These are phyloP conservation scores for Globisporangium parvum DNA, from an alignment of 352 stramenopile species.

Conservation along the genomic window DNA sequence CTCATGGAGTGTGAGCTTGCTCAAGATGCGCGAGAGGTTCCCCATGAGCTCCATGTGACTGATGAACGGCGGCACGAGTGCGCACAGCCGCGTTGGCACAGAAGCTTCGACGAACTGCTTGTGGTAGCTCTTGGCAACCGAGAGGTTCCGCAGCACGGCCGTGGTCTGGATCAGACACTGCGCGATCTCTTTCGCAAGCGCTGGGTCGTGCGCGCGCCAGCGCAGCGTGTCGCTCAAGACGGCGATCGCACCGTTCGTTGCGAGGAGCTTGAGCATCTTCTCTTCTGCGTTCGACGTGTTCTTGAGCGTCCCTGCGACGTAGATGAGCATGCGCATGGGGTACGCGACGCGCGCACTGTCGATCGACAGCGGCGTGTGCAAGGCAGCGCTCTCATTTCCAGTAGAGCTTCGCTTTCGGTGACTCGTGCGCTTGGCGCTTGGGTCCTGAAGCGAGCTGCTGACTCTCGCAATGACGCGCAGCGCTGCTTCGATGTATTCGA, in stretches of 20 bases:
- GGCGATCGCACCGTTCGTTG: slow-evolving; percentile 52
- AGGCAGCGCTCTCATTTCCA: too few species aligned
- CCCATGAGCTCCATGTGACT: slow-evolving; percentile 68
- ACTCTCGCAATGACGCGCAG: slow-evolving; percentile 31
- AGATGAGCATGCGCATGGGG: slow-evolving; percentile 54
- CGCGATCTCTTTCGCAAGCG: slow-evolving; percentile 47
- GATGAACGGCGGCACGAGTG: slow-evolving; percentile 34
- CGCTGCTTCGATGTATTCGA: slow-evolving; percentile 56
- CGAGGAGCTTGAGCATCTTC: slow-evolving; percentile 54
- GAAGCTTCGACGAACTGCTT: slow-evolving; percentile 68
- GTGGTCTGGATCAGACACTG: slow-evolving; percentile 71
- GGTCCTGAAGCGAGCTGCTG: slow-evolving; percentile 2
- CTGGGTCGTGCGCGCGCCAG: slow-evolving; percentile 24
- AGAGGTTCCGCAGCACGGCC: slow-evolving; percentile 60
- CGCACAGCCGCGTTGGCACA: slow-evolving; percentile 42
- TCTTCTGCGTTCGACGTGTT: slow-evolving; percentile 61
- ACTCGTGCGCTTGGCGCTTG: neutral
- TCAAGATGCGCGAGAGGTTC: slow-evolving; percentile 72
- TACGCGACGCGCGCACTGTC: slow-evolving; percentile 1
- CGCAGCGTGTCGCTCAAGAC: slow-evolving; percentile 43
- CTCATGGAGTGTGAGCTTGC: slow-evolving; percentile 80
- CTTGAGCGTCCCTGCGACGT: slow-evolving; percentile 62
- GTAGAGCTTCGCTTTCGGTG: neutral
- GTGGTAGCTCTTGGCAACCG: slow-evolving; percentile 42
- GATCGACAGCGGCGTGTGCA: neutral